Base-by-base conservation (phyloP, 805 yeast species). In the Clavispora phyllophila region DNA sequence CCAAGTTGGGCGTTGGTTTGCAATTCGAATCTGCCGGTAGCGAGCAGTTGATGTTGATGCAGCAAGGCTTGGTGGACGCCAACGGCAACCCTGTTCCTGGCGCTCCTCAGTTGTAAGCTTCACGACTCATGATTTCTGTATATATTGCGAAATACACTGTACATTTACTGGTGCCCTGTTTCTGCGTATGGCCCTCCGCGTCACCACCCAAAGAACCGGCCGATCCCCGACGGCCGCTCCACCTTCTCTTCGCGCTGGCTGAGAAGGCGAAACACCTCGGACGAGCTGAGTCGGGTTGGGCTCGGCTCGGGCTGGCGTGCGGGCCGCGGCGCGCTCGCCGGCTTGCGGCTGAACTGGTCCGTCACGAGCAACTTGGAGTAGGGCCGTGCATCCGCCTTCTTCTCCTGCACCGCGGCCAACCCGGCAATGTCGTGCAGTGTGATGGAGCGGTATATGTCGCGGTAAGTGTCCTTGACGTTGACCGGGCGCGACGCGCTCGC, bases 21-120 rank as follows among this genome's bases (percentile, higher is more conserved):
- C 96, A 91, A 74, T 83, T 93, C 53, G 98, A 93, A 75, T 82
- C 93, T 52, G 91, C 93, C 44, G 97, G 97, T 62, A 82, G 86
- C 60, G 96, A 90, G 72, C 93, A 87, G 72, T 78, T 88, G 56
- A 81, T 87, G 76, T 77, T 86, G 83, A 82, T 84, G 88, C 95
- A 85, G 72, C 89, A 84, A 68, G 91, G 91, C 58, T 72, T 85
- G 67, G 66, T 82, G 51, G 95, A 85, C 62, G 84, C 82, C 53
- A 81, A 85, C 59, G 95, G 93, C 60, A 85, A 85, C 75, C 91
- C 93, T 58, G 76, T 85, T 52, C 88, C 84, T 57, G 87, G 87
- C 58, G 87, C 86, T 47, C 86, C 86, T 50, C 80, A 72, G 66
- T 58, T 72, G 54, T 72, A 60, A 37, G 23, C 24, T 26, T 38